Percentiles rank a stretch among this genome's conserved stretches.
These are phyloP conservation scores for Candida tetrigidarum DNA, from an alignment of 1,139 yeast genomes.

Conservation along the genomic window DNA sequence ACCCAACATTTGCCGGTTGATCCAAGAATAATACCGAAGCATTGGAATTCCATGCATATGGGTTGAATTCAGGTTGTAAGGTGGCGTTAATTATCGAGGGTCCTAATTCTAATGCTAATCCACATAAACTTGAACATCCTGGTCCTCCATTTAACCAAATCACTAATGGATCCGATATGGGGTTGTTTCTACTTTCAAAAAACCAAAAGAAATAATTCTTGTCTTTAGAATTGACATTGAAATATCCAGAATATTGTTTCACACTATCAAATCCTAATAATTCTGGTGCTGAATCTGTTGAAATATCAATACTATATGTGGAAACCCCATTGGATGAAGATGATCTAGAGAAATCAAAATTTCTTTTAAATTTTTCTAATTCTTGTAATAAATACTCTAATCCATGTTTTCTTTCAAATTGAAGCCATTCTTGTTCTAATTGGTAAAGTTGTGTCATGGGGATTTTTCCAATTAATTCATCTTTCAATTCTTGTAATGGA, in stretches of 20 bases:
- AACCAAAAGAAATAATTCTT: conserved; percentile 58
- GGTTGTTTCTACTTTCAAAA: conserved; percentile 41
- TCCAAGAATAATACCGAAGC: conserved; percentile 40
- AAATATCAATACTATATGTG: conserved; percentile 3
- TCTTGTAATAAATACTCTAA: not conserved
- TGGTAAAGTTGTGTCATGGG: not conserved
- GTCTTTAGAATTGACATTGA: conserved; percentile 70
- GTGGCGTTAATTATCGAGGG: conserved; percentile 31
- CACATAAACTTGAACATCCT: conserved; percentile 64
- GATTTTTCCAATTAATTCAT: conserved; percentile 6
- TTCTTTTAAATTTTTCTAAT: not conserved
- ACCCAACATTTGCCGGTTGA: conserved; percentile 55
- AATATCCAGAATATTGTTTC: conserved; percentile 79
- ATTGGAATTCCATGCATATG: conserved; percentile 38
- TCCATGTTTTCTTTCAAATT: conserved; percentile 1
- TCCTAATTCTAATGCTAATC: conserved; percentile 38
- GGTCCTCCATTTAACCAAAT: conserved; percentile 68
- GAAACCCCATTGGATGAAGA: not conserved
- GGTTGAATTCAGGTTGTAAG: conserved; percentile 32
- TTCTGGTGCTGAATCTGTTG: conserved; percentile 36
- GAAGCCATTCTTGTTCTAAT: conserved; percentile 4
- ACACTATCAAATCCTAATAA: conserved; percentile 70
- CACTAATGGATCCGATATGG: conserved; percentile 35
- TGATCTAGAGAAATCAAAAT: not conserved
- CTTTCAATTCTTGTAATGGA: conserved; percentile 7